A percentile compares a stretch with the other conserved stretches of the same genome.
Conservation (phyloP, 352 stramenopile genomes). For the Salisapilia sapeloensis region DNA sequence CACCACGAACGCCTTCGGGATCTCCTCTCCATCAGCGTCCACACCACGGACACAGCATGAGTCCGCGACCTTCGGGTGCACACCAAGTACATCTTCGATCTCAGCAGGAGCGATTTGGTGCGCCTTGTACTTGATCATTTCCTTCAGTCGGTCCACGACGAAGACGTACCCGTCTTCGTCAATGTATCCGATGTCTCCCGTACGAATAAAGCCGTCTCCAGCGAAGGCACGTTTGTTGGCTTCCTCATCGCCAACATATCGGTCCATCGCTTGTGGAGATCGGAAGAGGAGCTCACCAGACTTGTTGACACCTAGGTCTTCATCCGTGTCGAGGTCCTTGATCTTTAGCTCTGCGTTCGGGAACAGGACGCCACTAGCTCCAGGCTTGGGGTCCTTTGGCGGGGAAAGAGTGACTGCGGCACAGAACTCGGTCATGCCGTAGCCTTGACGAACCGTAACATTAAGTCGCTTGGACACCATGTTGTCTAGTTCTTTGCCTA, state of each 20-base stretch:
- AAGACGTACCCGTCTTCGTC: conserved; percentile 88
- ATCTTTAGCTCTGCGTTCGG: conserved; percentile 18
- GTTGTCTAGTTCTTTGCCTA: conserved; percentile 48
- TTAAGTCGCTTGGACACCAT: conserved; percentile 32
- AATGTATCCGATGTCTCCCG: conserved; percentile 83
- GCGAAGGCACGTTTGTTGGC: conserved; percentile 67
- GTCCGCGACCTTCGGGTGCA: conserved; percentile 30
- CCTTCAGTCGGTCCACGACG: conserved; percentile 87
- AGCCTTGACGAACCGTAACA: conserved; percentile 16
- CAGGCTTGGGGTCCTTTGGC: no score
- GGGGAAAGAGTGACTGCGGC: conserved; percentile 15
- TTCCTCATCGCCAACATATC: conserved; percentile 80
- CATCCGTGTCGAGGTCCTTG: conserved; percentile 13
- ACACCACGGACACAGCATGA: conserved; percentile 29
- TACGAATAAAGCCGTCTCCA: conserved; percentile 68
- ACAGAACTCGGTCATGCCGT: conserved; percentile 40
- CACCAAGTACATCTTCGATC: conserved; percentile 83
- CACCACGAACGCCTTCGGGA: conserved; percentile 86
- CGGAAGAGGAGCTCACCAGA: conserved; percentile 62
- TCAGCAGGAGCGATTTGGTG: conserved; percentile 86
- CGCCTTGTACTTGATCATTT: conserved; percentile 92
- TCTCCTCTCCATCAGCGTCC: conserved; percentile 53
- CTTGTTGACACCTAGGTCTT: conserved; percentile 10
- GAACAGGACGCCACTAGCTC: no score
- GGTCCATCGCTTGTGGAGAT: conserved; percentile 6